Evolutionary conservation across 2,329 filamentous ascomycete species (phyloP).

Genomic region (Paracorniculantispora psalliotae): DNA sequence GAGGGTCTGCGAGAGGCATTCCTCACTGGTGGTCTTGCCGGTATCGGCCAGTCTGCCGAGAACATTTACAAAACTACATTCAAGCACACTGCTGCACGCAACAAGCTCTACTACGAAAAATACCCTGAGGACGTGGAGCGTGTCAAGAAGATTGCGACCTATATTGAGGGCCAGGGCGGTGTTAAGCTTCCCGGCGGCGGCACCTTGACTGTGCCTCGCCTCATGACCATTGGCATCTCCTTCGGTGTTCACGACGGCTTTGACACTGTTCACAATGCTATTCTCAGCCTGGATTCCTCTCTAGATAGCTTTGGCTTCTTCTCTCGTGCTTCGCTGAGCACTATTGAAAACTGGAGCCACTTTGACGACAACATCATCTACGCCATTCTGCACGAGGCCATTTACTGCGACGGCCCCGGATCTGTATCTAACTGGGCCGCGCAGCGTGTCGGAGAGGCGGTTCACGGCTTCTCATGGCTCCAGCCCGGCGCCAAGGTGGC

Average conservation of each 20-base stretch:
- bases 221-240: conserved; percentile 70
- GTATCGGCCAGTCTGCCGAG: conserved; percentile 65
- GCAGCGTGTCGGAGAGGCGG: conserved; percentile 51
- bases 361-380: conserved; percentile 81
- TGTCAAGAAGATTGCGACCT: conserved; percentile 61
- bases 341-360: conserved; percentile 60
- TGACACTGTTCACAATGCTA: conserved; percentile 66
- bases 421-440: conserved; percentile 71
- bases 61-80: conserved; percentile 72
- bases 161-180: conserved; percentile 54
- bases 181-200: conserved; percentile 68
- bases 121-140: conserved; percentile 72
- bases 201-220: conserved; percentile 63
- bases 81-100: conserved; percentile 64
- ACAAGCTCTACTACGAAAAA: conserved; percentile 75
- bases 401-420: conserved; percentile 69
- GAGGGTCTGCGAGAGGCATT: conserved; percentile 78
- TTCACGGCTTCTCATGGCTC: conserved; percentile 49
- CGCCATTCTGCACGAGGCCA: conserved; percentile 78
- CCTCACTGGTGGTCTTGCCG: conserved; percentile 76
- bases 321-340: conserved; percentile 63
- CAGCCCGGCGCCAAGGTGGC: conserved; percentile 24
- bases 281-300: conserved; percentile 67
- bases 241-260: conserved; percentile 78
- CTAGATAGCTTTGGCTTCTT: conserved; percentile 72